Evolutionary conservation across 441 rosid genomes (phyloP), one percentile per base, ranked within the genome.

Genomic region (California macrophylla): DNA sequence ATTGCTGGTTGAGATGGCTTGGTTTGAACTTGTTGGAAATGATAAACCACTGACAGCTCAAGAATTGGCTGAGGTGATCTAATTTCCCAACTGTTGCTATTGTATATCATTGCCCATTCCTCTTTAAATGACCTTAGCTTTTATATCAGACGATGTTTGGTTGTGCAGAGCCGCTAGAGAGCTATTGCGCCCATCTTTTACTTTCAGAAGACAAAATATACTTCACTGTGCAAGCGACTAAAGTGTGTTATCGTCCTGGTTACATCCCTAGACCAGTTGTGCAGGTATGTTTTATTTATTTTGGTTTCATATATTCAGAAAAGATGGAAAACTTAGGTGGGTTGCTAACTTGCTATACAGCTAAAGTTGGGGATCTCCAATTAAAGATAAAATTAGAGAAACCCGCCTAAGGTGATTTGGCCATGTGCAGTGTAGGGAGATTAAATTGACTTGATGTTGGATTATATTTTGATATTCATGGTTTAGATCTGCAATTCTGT

Each of bases 141-240:
- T 69, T 69, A 65, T 65, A 81, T 78, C 93, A 93, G 98, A 87
- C 90, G 80, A 83, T 91, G 72, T 93, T 86, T 77, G 98, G 98
- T 76, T 73, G 85, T 74, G 64, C 78, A 8, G 97, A 91, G 77
- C 87, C 97, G 67, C 89, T 89, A 68, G 98, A 89, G 80, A 84
- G 93, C 86, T 93, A 91, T 52, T 91, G 98, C 77, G 89, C 97
- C 58, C 98, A 93, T 85, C 89, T 86, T 74, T 81, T 93, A 85
- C 81, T 93, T 40, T 88, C 97, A 65, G 83, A 82, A 71, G 98
- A 93, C 80, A 96, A 89, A 70, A 69, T 86, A 28, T 93, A 89
- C 83, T 93, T 93, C 75, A 76, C 85, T 42, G 81, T 89, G 30
- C 67, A 79, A 76, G 95, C 85, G 74, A 74, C 83, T 24, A 93